Conservation (phyloP, 768 basidiomycete species). For the Tulasnella sp. region DNA sequence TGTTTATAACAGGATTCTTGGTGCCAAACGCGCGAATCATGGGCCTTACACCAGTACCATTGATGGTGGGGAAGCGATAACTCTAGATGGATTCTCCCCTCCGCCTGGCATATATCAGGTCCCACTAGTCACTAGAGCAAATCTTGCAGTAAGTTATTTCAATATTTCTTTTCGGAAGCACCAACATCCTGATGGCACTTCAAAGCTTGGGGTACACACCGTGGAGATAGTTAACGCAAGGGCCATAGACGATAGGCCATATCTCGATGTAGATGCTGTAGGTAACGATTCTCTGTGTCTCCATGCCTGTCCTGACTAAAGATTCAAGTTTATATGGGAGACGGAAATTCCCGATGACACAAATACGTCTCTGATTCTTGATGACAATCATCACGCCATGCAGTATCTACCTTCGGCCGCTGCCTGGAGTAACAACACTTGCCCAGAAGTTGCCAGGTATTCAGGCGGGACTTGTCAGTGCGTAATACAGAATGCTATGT, state of each 20-base stretch:
- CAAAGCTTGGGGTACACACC: no score
- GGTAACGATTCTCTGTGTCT: no score
- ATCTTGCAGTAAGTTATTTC: no score
- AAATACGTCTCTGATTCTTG: neutral
- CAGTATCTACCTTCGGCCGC: neutral
- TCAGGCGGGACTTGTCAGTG: neutral
- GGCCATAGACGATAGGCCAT: neutral
- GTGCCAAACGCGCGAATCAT: neutral
- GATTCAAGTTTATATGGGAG: neutral
- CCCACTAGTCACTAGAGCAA: no score
- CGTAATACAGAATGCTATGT: no score
- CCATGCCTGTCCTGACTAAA: no score
- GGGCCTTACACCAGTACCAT: constrained; percentile 1
- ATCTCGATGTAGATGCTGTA: constrained; percentile 2
- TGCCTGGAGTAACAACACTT: neutral
- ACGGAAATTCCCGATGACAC: neutral
- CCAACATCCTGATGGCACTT: no score
- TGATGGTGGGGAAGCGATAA: neutral
- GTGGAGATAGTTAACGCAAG: neutral
- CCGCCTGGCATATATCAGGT: no score
- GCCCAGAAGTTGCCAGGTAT: neutral
- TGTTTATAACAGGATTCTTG: neutral
- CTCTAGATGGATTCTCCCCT: neutral
- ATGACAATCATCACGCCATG: neutral
- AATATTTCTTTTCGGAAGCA: no score